These are phyloP conservation scores for Cyclostephanos invisitatus DNA, from an alignment of 108 stramenopile species.

Conservation along the genomic window DNA sequence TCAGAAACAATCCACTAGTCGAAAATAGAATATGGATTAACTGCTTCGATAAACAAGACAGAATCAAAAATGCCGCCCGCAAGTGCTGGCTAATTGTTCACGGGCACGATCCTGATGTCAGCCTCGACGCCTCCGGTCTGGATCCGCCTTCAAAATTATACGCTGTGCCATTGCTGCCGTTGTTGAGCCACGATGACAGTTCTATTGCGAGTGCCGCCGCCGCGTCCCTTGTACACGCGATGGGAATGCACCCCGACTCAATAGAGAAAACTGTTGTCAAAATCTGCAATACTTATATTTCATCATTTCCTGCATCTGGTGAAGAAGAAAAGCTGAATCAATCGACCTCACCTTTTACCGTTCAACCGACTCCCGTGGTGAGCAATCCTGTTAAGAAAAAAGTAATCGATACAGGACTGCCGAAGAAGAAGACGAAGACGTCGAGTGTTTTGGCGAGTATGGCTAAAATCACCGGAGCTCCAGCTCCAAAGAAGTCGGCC, in stretches of 20 bases:
- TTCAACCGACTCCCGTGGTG: conserved; percentile 17
- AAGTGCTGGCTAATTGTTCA: conserved; percentile 66
- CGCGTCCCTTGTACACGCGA: conserved; percentile 61
- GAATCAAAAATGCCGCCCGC: conserved; percentile 64
- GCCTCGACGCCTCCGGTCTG: conserved; percentile 23
- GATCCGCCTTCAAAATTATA: conserved; percentile 79
- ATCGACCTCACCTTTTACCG: conserved; percentile 29
- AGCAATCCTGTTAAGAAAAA: conserved; percentile 58
- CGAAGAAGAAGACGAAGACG: conserved; percentile 68
- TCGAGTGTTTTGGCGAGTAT: conserved; percentile 59
- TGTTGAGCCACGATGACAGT: conserved; percentile 61
- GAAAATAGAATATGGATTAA: conserved; percentile 88
- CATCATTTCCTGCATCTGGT: conserved; percentile 58
- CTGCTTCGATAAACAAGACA: conserved; percentile 70
- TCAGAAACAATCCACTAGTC: conserved; percentile 79
- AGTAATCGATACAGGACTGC: conserved; percentile 68
- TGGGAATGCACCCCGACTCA: conserved; percentile 67
- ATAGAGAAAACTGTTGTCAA: conserved; percentile 66
- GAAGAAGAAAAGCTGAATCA: conserved; percentile 40
- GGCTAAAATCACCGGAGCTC: conserved; percentile 50
- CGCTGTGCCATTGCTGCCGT: conserved; percentile 77
- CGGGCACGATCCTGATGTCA: conserved; percentile 39
- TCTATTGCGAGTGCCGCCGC: conserved; percentile 74
- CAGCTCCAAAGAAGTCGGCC: conserved; percentile 44
- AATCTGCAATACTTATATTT: conserved; percentile 71